Evolutionary conservation across 1,284 basidiomycete genomes (phyloP).

Genomic region (Amylostereum chailletii): DNA sequence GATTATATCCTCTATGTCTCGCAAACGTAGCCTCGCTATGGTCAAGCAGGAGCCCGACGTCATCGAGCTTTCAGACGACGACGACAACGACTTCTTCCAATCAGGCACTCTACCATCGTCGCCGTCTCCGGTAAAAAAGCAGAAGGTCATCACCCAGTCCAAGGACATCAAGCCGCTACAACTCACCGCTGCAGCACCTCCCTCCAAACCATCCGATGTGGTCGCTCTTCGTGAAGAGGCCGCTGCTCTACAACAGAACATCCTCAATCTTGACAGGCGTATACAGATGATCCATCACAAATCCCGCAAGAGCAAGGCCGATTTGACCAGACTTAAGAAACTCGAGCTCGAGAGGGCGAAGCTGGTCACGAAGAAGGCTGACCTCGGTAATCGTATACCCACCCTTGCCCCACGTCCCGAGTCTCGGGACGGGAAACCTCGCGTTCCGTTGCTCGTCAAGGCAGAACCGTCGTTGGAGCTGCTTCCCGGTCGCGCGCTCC

Average conservation of each 20-base stretch:
- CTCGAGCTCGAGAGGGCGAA: slow-evolving; percentile 13
- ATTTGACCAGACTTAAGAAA: slow-evolving; percentile 20
- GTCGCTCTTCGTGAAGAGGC: slow-evolving; percentile 20
- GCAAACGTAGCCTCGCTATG: background rate
- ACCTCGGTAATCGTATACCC: slow-evolving; percentile 19
- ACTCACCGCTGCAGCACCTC: background rate
- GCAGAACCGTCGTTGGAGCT: background rate
- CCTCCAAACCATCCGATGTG: background rate
- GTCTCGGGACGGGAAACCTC: slow-evolving; percentile 2
- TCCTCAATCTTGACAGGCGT: slow-evolving; percentile 14
- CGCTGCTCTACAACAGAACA: slow-evolving; percentile 18
- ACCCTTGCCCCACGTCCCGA: background rate
- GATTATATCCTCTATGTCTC: background rate
- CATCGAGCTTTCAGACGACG: slow-evolving; percentile 1
- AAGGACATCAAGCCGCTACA: slow-evolving; percentile 2
- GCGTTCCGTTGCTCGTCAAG: background rate
- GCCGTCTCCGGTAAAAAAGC: background rate
- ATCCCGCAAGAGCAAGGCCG: slow-evolving; percentile 19
- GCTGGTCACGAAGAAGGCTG: slow-evolving; percentile 18
- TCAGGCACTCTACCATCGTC: background rate
- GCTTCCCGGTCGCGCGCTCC: background rate
- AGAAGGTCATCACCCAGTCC: background rate
- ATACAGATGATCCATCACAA: slow-evolving; percentile 20
- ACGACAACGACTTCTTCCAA: background rate
- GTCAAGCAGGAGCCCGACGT: slow-evolving; percentile 1